Conservation (phyloP, 2,329 filamentous ascomycete species). For the Cryphonectria naterciae region DNA sequence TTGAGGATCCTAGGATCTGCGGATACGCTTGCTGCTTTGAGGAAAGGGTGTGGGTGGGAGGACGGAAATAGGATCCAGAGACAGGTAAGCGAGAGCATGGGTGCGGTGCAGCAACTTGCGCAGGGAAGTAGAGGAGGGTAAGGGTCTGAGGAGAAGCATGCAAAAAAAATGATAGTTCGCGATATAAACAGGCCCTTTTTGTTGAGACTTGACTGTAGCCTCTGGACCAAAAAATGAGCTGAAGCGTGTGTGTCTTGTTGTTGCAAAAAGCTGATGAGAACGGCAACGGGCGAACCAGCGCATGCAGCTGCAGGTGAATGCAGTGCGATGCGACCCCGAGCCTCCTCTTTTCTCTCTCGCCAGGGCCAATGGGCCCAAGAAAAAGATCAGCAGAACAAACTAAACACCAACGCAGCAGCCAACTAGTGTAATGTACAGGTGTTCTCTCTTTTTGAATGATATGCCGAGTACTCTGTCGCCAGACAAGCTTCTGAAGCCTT, state of each 20-base stretch:
- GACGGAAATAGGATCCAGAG: constrained; percentile 41
- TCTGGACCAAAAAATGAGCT: constrained; percentile 21
- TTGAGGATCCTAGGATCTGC: constrained; percentile 29
- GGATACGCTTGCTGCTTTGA: constrained; percentile 28
- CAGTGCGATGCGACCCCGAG: constrained; percentile 44
- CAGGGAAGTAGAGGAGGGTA: constrained; percentile 26
- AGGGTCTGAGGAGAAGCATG: constrained; percentile 27
- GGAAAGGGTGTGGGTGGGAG: constrained; percentile 27
- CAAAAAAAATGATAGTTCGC: constrained; percentile 31
- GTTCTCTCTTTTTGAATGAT: constrained; percentile 38
- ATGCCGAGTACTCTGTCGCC: constrained; percentile 47
- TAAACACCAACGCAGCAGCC: constrained; percentile 39
- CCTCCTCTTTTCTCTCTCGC: constrained; percentile 20
- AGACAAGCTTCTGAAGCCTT: constrained; percentile 38
- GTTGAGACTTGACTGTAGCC: constrained; percentile 33
- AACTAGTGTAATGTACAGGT: constrained; percentile 60
- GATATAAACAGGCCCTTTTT: constrained; percentile 36
- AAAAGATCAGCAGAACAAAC: constrained; percentile 49
- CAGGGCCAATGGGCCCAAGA: constrained; percentile 43
- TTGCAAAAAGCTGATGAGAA: constrained; percentile 31
- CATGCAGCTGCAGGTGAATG: constrained; percentile 31
- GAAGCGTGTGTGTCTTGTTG: constrained; percentile 28
- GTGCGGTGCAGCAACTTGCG: constrained; percentile 30
- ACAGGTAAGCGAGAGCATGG: constrained; percentile 31
- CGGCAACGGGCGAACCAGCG: constrained; percentile 34